Evolutionary conservation across 2,329 filamentous ascomycete genomes (phyloP), one percentile per base, ranked within the genome.

Genomic region (Neopestalotiopsis sp.): DNA sequence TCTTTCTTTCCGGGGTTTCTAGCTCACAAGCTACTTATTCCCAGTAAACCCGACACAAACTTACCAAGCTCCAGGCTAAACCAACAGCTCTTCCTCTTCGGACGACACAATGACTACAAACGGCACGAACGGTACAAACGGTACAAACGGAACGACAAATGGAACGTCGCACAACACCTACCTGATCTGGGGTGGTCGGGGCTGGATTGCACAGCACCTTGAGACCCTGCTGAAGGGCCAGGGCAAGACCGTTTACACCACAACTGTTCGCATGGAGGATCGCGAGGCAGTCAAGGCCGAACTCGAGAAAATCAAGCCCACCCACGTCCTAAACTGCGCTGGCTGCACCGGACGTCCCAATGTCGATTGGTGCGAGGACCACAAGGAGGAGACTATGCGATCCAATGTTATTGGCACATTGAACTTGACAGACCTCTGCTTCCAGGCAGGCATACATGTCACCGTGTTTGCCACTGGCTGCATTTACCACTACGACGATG

Each of bases 301-400:
- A 76, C 83, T 92, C 32, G 84, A 89, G 63, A 82, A 81, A 65
- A 80, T 90, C 77, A 86, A 87, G 78, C 90, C 90, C 28, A 91
- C 89, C 3, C 89, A 91, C 75, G 89, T 92, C 68, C 80, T 92
- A 65, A 91, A 91, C 78, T 88, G 86, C 70, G 90, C 90, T 62
- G 90, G 90, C 70, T 89, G 86, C 76, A 92, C 89, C 3, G 90
- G 90, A 64, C 84, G 89, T 30, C 90, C 90, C 71, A 92, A 92
- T 72, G 89, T 91, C 77, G 90, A 92, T 80, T 91, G 89, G 89
- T 92, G 90, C 74, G 90, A 92, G 81, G 88, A 90, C 75, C 86
- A 92, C 82, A 90, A 88, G 80, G 86, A 90, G 78, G 86, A 88
- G 67, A 92, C 90, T 6, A 86, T 92, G 76, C 85, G 89, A 69